Evolutionary conservation across 208 protist genomes (phyloP).

Genomic region (Wallacemonas collosoma): DNA sequence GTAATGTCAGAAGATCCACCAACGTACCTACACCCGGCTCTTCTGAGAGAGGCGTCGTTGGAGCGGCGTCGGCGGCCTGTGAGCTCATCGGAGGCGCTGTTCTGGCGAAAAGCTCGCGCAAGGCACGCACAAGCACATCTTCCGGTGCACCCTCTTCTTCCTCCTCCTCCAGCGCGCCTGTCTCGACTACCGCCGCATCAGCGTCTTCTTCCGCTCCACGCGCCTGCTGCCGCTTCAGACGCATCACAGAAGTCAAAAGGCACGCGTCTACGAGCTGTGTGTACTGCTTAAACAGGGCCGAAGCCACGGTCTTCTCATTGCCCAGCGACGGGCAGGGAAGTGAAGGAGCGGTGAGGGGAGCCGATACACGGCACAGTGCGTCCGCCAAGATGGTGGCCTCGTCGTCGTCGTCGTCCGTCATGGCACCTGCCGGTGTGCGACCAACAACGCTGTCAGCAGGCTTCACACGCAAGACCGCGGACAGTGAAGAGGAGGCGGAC

Average conservation of each 20-base stretch:
- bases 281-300: too few relatives aligned
- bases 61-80: too few relatives aligned
- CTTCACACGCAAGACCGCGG: neutral
- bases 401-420: neutral
- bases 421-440: neutral
- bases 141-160: neutral
- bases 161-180: neutral
- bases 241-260: too few relatives aligned
- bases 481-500: neutral
- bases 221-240: too few relatives aligned
- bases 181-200: too few relatives aligned
- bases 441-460: conserved; percentile 1
- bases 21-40: neutral
- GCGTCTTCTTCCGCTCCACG: too few relatives aligned
- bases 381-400: neutral
- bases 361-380: neutral
- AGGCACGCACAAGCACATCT: neutral
- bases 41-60: neutral
- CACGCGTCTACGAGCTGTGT: too few relatives aligned
- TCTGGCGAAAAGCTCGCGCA: too few relatives aligned
- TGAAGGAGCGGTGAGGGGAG: neutral
- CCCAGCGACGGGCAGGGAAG: too few relatives aligned
- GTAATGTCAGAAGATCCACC: neutral
- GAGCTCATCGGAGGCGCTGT: too few relatives aligned
- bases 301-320: too few relatives aligned